Conservation (phyloP, 164 flowering plant genomes). For the Malania oleifera region DNA sequence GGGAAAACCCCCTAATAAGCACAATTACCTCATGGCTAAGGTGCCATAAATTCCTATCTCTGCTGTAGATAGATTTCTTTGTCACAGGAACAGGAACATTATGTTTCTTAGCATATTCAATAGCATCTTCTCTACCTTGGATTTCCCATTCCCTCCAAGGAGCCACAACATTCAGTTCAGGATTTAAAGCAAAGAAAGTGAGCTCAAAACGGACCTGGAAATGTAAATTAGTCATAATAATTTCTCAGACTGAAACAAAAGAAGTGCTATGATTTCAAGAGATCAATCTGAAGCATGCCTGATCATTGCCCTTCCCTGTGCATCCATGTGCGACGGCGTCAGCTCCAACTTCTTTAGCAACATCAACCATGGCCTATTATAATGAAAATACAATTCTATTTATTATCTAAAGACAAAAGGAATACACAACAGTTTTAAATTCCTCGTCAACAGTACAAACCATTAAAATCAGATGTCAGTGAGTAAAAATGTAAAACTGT, state of each 20-base stretch:
- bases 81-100: conserved; percentile 93
- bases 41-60: conserved; percentile 96
- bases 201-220: conserved; percentile 93
- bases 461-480: no score
- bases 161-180: conserved; percentile 87
- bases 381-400: no score
- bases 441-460: no score
- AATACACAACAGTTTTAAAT: no score
- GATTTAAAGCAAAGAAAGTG: conserved; percentile 87
- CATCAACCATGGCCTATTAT: conserved; percentile 89
- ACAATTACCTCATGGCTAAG: conserved; percentile 91
- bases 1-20: conserved; percentile 1
- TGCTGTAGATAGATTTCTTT: conserved; percentile 93
- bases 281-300: conserved; percentile 34
- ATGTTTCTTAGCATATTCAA: conserved; percentile 93
- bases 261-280: not conserved
- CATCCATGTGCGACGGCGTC: conserved; percentile 99
- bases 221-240: not conserved
- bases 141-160: conserved; percentile 99
- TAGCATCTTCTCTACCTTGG: conserved; percentile 90
- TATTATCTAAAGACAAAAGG: no score
- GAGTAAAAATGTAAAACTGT: no score
- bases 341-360: conserved; percentile 94
- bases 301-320: conserved; percentile 99
- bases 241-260: not conserved